phyloP scores from a whole-genome alignment of 1,284 basidiomycete genomes.

The Lentinula novae-zelandiae region DNA sequence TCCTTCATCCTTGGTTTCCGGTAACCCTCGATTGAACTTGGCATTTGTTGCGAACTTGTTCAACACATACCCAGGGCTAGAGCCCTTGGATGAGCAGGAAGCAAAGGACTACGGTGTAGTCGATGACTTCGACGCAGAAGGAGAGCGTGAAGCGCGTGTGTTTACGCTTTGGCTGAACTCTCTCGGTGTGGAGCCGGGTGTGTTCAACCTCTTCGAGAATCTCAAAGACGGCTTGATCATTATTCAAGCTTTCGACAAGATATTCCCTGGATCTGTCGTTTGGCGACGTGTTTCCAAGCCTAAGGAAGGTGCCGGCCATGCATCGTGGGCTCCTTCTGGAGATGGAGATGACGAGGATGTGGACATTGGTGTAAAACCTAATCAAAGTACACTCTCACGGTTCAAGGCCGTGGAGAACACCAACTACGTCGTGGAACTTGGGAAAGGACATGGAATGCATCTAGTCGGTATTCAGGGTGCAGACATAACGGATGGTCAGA shows the following conservation, averaged over 20 bases:
- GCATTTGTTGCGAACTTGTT: slow-evolving; percentile 99
- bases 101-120: slow-evolving; percentile 80
- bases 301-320: slow-evolving; percentile 60
- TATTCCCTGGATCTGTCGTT: slow-evolving; percentile 86
- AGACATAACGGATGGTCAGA: slow-evolving; percentile 91
- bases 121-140: slow-evolving; percentile 98
- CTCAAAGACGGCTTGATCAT: slow-evolving; percentile 89
- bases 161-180: slow-evolving; percentile 99
- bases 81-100: slow-evolving; percentile 88
- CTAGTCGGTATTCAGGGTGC: slow-evolving; percentile 97
- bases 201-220: slow-evolving; percentile 97
- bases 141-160: slow-evolving; percentile 95
- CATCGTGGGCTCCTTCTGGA: slow-evolving; percentile 31
- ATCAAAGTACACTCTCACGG: slow-evolving; percentile 81
- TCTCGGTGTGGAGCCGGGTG: slow-evolving; percentile 91
- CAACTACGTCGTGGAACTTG: slow-evolving; percentile 94
- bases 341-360: slow-evolving; percentile 59
- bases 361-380: slow-evolving; percentile 74
- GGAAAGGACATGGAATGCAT: slow-evolving; percentile 90
- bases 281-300: slow-evolving; percentile 96
- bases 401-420: slow-evolving; percentile 99
- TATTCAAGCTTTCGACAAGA: slow-evolving; percentile 95
- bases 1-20: slow-evolving; percentile 84
- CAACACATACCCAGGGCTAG: slow-evolving; percentile 95
- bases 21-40: slow-evolving; percentile 97